Percentiles rank a stretch among this genome's conserved stretches.
These are phyloP conservation scores for Phyllachora maydis DNA, from an alignment of 2,329 filamentous ascomycete species.

Conservation along the genomic window DNA sequence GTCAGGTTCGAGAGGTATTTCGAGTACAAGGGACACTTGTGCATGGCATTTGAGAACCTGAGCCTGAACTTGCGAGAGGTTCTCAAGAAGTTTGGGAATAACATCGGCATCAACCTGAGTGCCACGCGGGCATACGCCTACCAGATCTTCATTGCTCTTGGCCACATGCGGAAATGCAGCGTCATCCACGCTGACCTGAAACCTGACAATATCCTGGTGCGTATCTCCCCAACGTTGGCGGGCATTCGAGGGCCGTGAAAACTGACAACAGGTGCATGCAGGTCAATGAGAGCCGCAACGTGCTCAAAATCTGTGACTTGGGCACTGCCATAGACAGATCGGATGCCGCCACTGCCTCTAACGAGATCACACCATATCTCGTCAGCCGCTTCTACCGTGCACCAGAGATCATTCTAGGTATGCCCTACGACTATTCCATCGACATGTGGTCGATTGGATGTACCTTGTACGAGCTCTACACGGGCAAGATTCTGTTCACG, in stretches of 20 bases:
- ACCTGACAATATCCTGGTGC: constrained; percentile 83
- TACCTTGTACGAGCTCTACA: constrained; percentile 91
- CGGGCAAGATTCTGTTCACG: constrained; percentile 90
- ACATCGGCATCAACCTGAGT: constrained; percentile 75
- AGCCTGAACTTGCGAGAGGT: constrained; percentile 87
- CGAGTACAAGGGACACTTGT: constrained; percentile 86
- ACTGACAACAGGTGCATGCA: constrained; percentile 14
- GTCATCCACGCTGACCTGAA: constrained; percentile 94
- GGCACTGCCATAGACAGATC: constrained; percentile 86
- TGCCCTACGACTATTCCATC: constrained; percentile 82
- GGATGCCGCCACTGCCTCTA: constrained; percentile 49
- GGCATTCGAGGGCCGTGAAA: not conserved
- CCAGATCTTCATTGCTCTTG: constrained; percentile 81
- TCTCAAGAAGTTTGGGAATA: constrained; percentile 85
- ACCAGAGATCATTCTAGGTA: constrained; percentile 92
- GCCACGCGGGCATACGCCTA: constrained; percentile 80
- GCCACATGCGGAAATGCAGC: constrained; percentile 75
- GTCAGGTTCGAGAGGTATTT: constrained; percentile 76
- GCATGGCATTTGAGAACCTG: constrained; percentile 92
- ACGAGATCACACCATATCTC: constrained; percentile 82
- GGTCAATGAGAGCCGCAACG: constrained; percentile 62
- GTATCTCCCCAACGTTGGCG: constrained; percentile 6
- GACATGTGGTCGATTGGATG: constrained; percentile 98
- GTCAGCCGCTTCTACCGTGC: constrained; percentile 95
- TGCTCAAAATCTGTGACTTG: constrained; percentile 88